Evolutionary conservation across 2,329 filamentous ascomycete species (phyloP), one percentile per base, ranked within the genome.

Genomic region (Cylindrodendrum hubeiense): DNA sequence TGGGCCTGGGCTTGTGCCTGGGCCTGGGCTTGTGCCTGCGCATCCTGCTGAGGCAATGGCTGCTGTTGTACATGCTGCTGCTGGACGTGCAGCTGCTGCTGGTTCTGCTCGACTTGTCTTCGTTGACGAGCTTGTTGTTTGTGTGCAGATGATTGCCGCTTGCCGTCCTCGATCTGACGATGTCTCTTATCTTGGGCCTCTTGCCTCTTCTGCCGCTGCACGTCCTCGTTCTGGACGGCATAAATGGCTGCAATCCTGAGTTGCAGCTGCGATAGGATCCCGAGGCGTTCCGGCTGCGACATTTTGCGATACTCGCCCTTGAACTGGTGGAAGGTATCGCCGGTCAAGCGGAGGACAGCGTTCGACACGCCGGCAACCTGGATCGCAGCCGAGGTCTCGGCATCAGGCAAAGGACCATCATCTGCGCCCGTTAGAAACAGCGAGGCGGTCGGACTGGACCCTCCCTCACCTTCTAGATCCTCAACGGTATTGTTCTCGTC

Each of bases 271-370:
- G 81, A 79, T 1, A 83, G 72, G 10, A 76, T 76, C 19, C 77
- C 77, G 3, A 83, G 63, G 6, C 81, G 78, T 9, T 83, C 80
- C 1, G 79, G 72, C 39, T 80, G 79, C 7, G 79, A 72, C 77
- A 83, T 80, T 56, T 82, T 82, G 6, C 81, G 80, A 34, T 83
- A 83, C 33, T 83, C 81, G 46, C 71, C 72, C 69, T 83, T 83
- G 68, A 82, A 80, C 33, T 81, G 79, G 60, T 82, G 79, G 63
- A 83, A 83, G 1, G 81, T 81, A 24, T 83, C 81, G 37, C 81
- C 81, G 1, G 79, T 81, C 9, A 83, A 73, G 41, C 79, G 80
- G 41, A 83, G 75, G 8, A 76, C 74, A 10, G 75, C 66, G n/a
- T 76, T 77, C 1, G 80, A 79, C 34, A 83, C 77, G 13, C 81